Evolutionary conservation across 1,139 yeast genomes (phyloP).

Genomic region (Geotrichum carabidarum): DNA sequence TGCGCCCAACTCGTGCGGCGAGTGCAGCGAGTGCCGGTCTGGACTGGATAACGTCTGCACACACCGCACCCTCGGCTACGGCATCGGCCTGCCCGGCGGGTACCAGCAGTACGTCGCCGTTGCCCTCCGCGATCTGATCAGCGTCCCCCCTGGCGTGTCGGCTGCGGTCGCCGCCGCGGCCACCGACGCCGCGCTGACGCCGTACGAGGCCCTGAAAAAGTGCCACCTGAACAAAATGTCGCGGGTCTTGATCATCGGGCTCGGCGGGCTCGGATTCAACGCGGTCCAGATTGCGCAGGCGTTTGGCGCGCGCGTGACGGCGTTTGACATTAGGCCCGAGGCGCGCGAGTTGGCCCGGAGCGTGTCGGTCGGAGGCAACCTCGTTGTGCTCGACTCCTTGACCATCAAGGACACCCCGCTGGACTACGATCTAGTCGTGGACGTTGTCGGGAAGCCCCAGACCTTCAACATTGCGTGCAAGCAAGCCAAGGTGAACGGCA

Average conservation of each 20-base stretch:
- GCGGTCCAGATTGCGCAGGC: constrained; percentile 45
- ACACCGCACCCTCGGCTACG: constrained; percentile 25
- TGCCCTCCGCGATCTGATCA: constrained; percentile 25
- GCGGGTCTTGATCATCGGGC: constrained; percentile 45
- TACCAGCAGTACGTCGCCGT: constrained; percentile 47
- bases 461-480: constrained; percentile 31
- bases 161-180: constrained; percentile 49
- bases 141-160: constrained; percentile 46
- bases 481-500: constrained; percentile 42
- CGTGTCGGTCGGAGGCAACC: constrained; percentile 39
- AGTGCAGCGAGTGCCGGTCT: constrained; percentile 42
- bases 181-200: constrained; percentile 50
- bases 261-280: constrained; percentile 51
- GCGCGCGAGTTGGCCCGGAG: constrained; percentile 35
- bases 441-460: constrained; percentile 45
- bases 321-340: constrained; percentile 41
- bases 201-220: constrained; percentile 46
- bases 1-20: constrained; percentile 45
- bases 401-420: constrained; percentile 23
- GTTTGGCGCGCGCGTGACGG: constrained; percentile 44
- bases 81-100: constrained; percentile 48
- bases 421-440: constrained; percentile 38
- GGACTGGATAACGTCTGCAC: constrained; percentile 46
- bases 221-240: constrained; percentile 39
- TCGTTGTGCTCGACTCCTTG: constrained; percentile 42